Evolutionary conservation across 2,329 filamentous ascomycete species (phyloP), one percentile per base, ranked within the genome.

Genomic region (Fusarium aywerte): DNA sequence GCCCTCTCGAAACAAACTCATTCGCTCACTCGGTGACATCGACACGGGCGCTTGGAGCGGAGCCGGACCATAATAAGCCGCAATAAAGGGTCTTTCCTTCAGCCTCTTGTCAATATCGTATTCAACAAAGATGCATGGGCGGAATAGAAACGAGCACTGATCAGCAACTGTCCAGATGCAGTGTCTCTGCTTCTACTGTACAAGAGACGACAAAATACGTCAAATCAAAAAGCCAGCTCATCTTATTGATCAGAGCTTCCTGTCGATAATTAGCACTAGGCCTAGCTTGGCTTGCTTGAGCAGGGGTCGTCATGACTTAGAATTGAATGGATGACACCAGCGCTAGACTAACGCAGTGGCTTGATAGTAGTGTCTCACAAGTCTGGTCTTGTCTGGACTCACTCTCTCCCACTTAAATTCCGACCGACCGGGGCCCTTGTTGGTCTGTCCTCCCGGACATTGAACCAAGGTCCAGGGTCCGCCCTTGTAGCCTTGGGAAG

Each of bases 361-460:
- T 73, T 62, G 69, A 40, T 58, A 8, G 45, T 49, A 50, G 32
- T 64, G 71, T 73, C 71, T 73, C 63, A 73, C 69, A 65, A 53
- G 43, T 49, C 67, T 36, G 40, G 55, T 50, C 58, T 68, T 49
- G 58, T 12, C 54, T 67, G 40, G 58, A 58, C 53, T 45, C 16
- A 44, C 32, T 18, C 23, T 43, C 40, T 43, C 25, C 40, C 40
- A 66, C 49, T 52, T 62, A 66, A 69, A 70, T 72, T 65, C 69
- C 71, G 71, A 70, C 71, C 35, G 52, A 49, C 51, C 59, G 53
- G 61, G 62, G 52, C 50, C 45, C 35, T 59, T 33, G 45, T 25
- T 27, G 40, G 40, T 48, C 32, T 49, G 62, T 48, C 65, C 70
- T 63, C 54, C 62, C 59, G 62, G 63, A 40, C 45, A 38, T 49